Evolutionary conservation across 2,329 filamentous ascomycete genomes (phyloP), one percentile per base, ranked within the genome.

Genomic region (Ophiostoma novo-ulmi): DNA sequence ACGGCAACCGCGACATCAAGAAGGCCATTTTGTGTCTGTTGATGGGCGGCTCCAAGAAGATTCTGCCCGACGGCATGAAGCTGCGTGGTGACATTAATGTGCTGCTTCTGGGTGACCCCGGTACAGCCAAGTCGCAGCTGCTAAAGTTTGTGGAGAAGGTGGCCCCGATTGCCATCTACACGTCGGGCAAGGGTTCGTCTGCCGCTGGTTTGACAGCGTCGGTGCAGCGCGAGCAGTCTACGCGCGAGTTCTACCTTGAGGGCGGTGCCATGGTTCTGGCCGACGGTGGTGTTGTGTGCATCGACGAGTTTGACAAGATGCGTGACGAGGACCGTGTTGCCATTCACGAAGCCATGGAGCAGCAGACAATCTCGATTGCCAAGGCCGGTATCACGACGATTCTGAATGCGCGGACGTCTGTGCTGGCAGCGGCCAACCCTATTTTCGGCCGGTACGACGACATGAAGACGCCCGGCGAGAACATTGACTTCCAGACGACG

Each of bases 231-330:
- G 95, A 99, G 77, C 89, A 92, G 17, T 91, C 89, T 17, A 97
- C 94, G 0, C 88, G 95, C 69, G 95, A 99, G 79, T 99, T 99
- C 80, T 99, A 98, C 77, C 88, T 99, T 0, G 95, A 99, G 83
- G 95, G 95, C 66, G 95, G 95, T 80, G 95, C 95, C 41, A 98
- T 99, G 95, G 95, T 99, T 3, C 87, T 99, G 22, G 95, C 95
- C 4, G 95, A 99, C 75, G 94, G 94, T 2, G 95, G 95, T 76
- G 94, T 98, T 0, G 95, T 98, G 11, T 98, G 95, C 80, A 99
- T 99, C 76, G 95, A 99, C 78, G 95, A 99, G 81, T 99, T 99
- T 78, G 95, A 99, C 83, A 99, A 99, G 84, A 99, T 99, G 95
- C 87, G 95, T 73, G 95, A 99, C 78, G 95, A 99, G 80, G 95